Evolutionary conservation across 2,329 filamentous ascomycete genomes (phyloP), one percentile per base, ranked within the genome.

Genomic region (Phialophora macrospora): DNA sequence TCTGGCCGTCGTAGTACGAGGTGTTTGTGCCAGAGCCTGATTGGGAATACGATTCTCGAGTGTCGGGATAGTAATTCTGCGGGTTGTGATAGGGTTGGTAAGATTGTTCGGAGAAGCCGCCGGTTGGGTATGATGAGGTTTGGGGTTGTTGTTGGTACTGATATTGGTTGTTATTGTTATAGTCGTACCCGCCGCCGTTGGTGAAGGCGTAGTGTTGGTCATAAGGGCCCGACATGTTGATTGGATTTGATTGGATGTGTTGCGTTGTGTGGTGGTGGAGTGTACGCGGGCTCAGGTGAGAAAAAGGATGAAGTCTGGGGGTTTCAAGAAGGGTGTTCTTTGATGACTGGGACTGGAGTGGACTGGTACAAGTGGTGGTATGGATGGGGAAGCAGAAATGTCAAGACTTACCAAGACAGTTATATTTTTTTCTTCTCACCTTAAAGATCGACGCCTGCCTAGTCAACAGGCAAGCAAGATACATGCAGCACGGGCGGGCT

Each of bases 211-310:
- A 49, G 24, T 67, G 44, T 38, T 60, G 56, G 55, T 65, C 41
- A 59, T 68, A 65, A 1, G 46, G 59, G 60, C 62, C 58, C 1
- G 66, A 65, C 66, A 68, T 68, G 48, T 28, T 28, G 38, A n/a
- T n/a, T n/a, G 26, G 20, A 7, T n/a, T 22, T 24, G 48, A 41
- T 22, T 44, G 17, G 64, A 41, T 24, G 11, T 32, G 52, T 32
- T 55, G 28, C n/a, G 12, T 46, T 6, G 26, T 49, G 34, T 58
- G 11, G n/a, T 28, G 11, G 46, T 12, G 11, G 32, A 11, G 9
- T 34, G 32, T 34, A 34, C 32, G 32, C 11, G 32, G 9, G 32
- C 32, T 34, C 32, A 9, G 32, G 3, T 11, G 32, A 34, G 32
- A 34, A 3, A 30, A 30, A 30, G 30, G 8, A 9, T 30, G 30